Percentiles rank a stretch among this genome's conserved stretches.
Conservation (phyloP, 176 grass and related monocot genomes). For the Zoysia japonica region DNA sequence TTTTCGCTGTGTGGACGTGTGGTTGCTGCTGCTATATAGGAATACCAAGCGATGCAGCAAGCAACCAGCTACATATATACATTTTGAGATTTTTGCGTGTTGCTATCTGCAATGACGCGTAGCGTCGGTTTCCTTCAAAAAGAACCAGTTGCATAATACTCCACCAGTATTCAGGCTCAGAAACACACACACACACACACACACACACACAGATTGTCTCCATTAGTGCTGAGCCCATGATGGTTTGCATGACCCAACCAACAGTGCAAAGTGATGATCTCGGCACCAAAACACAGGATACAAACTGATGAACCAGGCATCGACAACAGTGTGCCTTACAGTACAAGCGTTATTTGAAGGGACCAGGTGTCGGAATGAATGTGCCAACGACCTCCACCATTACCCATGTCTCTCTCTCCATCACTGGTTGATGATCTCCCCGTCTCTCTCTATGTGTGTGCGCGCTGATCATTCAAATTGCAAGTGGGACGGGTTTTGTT, state of each 20-base stretch:
- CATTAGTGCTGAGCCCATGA: neutral
- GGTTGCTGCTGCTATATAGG: neutral
- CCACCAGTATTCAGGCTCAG: neutral
- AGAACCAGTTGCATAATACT: neutral
- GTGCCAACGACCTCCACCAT: constrained; percentile 22
- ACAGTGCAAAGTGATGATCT: neutral
- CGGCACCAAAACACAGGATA: neutral
- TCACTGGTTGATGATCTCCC: no score
- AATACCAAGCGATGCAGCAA: neutral
- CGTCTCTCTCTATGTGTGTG: neutral
- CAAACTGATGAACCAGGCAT: neutral
- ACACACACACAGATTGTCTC: no score
- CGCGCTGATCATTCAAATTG: no score
- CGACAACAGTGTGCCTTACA: constrained; percentile 3
- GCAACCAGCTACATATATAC: neutral
- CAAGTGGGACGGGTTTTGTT: no score
- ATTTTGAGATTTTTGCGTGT: neutral
- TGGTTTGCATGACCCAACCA: constrained; percentile 38
- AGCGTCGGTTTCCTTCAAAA: neutral
- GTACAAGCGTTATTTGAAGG: neutral
- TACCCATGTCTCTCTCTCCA: neutral
- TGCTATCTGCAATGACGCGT: neutral
- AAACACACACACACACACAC: no score
- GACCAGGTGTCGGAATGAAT: constrained; percentile 28
- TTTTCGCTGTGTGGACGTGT: neutral